These are phyloP conservation scores for Fusarium bulbicola DNA, from an alignment of 2,329 filamentous ascomycete genomes.

Conservation along the genomic window DNA sequence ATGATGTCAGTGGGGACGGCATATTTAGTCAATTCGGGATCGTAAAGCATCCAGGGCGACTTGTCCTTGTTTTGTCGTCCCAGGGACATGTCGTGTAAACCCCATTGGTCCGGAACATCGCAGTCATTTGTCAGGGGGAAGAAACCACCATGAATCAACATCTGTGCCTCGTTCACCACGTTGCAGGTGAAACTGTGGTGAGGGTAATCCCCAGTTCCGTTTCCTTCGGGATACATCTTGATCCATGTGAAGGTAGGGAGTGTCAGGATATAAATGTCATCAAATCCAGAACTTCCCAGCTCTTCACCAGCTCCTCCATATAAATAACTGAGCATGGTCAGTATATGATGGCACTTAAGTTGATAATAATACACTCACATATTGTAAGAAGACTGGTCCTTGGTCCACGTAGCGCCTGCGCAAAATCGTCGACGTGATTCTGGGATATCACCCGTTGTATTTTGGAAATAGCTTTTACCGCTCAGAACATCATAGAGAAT, in stretches of 20 bases:
- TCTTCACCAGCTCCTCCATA: slow-evolving; percentile 66
- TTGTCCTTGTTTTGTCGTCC: slow-evolving; percentile 58
- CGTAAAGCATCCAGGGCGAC: slow-evolving; percentile 61
- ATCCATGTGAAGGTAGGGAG: slow-evolving; percentile 71
- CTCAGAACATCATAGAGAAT: slow-evolving; percentile 68
- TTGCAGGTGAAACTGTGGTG: slow-evolving; percentile 68
- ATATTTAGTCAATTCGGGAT: slow-evolving; percentile 59
- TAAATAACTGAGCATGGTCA: slow-evolving; percentile 58
- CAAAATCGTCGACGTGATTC: slow-evolving; percentile 65
- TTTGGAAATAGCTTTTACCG: slow-evolving; percentile 67
- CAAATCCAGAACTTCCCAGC: slow-evolving; percentile 58
- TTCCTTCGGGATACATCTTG: slow-evolving; percentile 57
- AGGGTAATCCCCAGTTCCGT: slow-evolving; percentile 51
- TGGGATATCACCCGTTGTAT: slow-evolving; percentile 62
- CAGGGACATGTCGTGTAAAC: slow-evolving; percentile 66
- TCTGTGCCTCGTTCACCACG: slow-evolving; percentile 62
- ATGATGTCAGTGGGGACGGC: slow-evolving; percentile 61
- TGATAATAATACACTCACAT: slow-evolving; percentile 56
- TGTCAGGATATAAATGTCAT: slow-evolving; percentile 69
- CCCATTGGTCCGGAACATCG: slow-evolving; percentile 61
- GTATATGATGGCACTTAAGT: neutral
- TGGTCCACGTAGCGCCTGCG: slow-evolving; percentile 66
- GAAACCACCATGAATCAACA: slow-evolving; percentile 69
- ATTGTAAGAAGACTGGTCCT: slow-evolving; percentile 70
- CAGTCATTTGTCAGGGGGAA: slow-evolving; percentile 61